A percentile compares a stretch with the other conserved stretches of the same genome.
Evolutionary conservation across 495 filamentous ascomycete species (phyloP).

Genomic region (Friedmanniomyces simplex): DNA sequence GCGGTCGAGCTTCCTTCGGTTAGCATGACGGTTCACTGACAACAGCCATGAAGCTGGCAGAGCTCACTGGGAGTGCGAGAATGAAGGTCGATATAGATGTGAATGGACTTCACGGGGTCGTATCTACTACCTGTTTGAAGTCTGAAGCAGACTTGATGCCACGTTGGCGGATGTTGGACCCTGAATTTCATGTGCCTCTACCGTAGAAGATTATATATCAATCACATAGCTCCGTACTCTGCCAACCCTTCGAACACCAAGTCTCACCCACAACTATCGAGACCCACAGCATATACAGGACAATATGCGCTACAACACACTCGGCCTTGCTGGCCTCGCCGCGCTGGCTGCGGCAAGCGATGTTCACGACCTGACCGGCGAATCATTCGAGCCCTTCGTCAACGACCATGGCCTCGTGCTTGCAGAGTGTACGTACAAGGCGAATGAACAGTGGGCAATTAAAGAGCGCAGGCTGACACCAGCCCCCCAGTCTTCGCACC

Average conservation of each 20-base stretch:
- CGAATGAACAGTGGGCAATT: neutral
- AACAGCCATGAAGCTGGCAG: too few relatives aligned
- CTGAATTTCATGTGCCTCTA: neutral
- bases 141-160: neutral
- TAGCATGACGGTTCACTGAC: too few relatives aligned
- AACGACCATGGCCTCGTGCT: constrained; percentile 72
- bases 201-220: too few relatives aligned
- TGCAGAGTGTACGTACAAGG: constrained; percentile 55
- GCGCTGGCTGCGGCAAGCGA: constrained; percentile 66
- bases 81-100: too few relatives aligned
- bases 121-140: too few relatives aligned
- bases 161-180: neutral
- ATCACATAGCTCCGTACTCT: too few relatives aligned
- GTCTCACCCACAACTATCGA: neutral
- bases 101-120: too few relatives aligned
- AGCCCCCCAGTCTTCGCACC: constrained; percentile 52
- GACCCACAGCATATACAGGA: neutral
- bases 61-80: too few relatives aligned
- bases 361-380: constrained; percentile 64
- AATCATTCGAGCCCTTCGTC: constrained; percentile 77
- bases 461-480: neutral
- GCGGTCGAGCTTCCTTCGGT: too few relatives aligned
- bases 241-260: too few relatives aligned
- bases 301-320: neutral
- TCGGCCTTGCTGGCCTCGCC: constrained; percentile 38